Evolutionary conservation across 2,329 filamentous ascomycete species (phyloP), one percentile per base, ranked within the genome.

Genomic region (Talaromyces sp.): DNA sequence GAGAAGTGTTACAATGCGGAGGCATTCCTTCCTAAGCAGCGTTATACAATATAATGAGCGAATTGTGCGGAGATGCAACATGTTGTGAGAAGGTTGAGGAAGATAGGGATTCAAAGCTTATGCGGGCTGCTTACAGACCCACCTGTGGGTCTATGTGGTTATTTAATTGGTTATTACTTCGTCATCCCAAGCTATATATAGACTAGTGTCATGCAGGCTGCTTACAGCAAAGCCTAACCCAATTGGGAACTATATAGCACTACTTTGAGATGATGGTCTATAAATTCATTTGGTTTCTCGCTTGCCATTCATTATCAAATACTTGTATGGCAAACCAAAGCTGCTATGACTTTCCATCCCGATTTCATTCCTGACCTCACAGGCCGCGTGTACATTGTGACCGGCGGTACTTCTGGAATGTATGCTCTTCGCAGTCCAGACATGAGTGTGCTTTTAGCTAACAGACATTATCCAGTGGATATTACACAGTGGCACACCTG

Each of bases 321-420:
- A 28, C 27, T 10, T 52, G 10, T 30, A 16, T 3, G 5, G 9
- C 8, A 14, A 30, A 30, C 8, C 14, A n/a, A 30, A 16, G 4
- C 4, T n/a, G 18, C 4, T n/a, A 30, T 52, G 27, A n/a, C 12
- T 16, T 58, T 58, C 6, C 28, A 50, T 5, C 56, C 42, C 5
- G 30, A 51, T 9, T 50, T 7, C n/a, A 5, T 58, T 23, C 42
- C 56, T 1, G 28, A 58, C 28, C 33, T 58, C 34, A 51, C 10
- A 9, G 77, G 75, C 31, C 77, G 75, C 67, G 73, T 79, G 12
- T 80, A 72, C 61, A 69, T 80, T 50, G 76, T 80, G 63, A 81
- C 78, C 9, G 78, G 78, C 31, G 77, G 77, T 0, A 80, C 79
- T 61, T 72, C 77, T 18, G 78, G 78, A 66, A 78, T 79, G 76